Base-by-base conservation (phyloP, 2,329 filamentous ascomycete genomes). In the Cadophora sp. region DNA sequence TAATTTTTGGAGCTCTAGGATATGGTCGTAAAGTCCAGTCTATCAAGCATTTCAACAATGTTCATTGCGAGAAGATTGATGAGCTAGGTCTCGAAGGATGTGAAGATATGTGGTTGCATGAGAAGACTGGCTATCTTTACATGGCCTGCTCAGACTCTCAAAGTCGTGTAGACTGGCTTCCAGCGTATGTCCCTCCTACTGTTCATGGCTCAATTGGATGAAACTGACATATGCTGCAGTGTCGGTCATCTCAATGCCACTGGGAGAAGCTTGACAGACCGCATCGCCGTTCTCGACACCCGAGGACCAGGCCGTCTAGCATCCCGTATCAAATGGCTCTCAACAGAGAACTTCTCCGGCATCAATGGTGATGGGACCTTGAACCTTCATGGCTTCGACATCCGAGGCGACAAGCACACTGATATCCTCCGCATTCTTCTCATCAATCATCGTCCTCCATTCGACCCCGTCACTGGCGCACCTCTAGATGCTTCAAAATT, bases 351-450 rank as follows among this genome's bases (percentile, higher is more conserved):
- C 12, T 77, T 74, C 55, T 62, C 66, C 7, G 76, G 75, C 0
- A 71, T 68, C 29, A 72, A 73, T 11, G 75, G 74, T 4, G 75
- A 75, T 50, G 71, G 67, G 12, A 74, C 74, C 5, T 66, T 80
- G 11, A 76, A 77, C 62, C 73, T 80, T 31, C 76, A 78, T 22
- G 77, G 76, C 4, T 72, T 81, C 22, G 77, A 80, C 63, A 74
- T 79, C 19, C 69, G 72, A n/a, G 66, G 73, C 11, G 74, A 75
- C 64, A 29, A 68, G 6, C 53, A 75, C 19, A 67, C 72, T 4
- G 68, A 72, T 46, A 66, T 60, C 4, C 67, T 79, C 22, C 72
- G 72, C 9, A 74, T 80, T 53, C 76, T 78, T 64, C 69, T 80
- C 43, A 73, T 80, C 65, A 81, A 80, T 59, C 76, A 78, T 40